phyloP scores from a whole-genome alignment of 106 monocot species.

The Cymbidium sinense region DNA sequence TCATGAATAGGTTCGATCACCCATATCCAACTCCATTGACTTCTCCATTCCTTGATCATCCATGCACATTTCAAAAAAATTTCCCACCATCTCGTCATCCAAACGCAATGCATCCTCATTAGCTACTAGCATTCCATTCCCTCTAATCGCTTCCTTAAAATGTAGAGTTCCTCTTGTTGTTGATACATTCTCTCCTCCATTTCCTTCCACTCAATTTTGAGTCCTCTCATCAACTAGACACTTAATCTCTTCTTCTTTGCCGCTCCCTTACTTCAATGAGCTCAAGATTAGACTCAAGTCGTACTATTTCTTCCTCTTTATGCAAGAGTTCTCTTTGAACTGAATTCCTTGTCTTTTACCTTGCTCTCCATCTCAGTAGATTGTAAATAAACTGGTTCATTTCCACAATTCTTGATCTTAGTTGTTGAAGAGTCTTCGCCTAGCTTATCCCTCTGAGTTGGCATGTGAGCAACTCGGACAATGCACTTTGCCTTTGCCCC shows the following conservation, averaged over 20 bases:
- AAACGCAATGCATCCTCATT: constrained; percentile 17
- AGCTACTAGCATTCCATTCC: constrained; percentile 29
- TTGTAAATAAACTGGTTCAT: constrained; percentile 96
- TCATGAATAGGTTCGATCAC: constrained; percentile 69
- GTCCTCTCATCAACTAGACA: constrained; percentile 48
- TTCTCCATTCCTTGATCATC: constrained; percentile 69
- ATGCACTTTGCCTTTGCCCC: constrained; percentile 99
- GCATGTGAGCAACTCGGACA: constrained; percentile 66
- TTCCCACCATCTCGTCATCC: constrained; percentile 27
- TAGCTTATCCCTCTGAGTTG: constrained; percentile 49
- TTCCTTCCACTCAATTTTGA: constrained; percentile 34
- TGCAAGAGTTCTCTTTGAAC: constrained; percentile 41
- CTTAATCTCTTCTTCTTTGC: constrained; percentile 61
- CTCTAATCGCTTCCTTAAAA: constrained; percentile 33
- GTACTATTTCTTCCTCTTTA: constrained; percentile 60
- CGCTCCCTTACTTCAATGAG: constrained; percentile 35
- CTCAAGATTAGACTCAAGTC: constrained; percentile 31
- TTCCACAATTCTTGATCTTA: constrained; percentile 66
- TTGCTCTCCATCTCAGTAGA: constrained; percentile 79
- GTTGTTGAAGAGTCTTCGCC: constrained; percentile 35
- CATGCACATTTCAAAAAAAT: constrained; percentile 39
- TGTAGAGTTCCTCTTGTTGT: constrained; percentile 60
- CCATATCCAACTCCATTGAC: constrained; percentile 86
- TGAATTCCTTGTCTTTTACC: constrained; percentile 55
- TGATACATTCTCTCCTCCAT: constrained; percentile 59